These are phyloP conservation scores for Coprinellus micaceus DNA, from an alignment of 768 basidiomycete species.

Conservation along the genomic window DNA sequence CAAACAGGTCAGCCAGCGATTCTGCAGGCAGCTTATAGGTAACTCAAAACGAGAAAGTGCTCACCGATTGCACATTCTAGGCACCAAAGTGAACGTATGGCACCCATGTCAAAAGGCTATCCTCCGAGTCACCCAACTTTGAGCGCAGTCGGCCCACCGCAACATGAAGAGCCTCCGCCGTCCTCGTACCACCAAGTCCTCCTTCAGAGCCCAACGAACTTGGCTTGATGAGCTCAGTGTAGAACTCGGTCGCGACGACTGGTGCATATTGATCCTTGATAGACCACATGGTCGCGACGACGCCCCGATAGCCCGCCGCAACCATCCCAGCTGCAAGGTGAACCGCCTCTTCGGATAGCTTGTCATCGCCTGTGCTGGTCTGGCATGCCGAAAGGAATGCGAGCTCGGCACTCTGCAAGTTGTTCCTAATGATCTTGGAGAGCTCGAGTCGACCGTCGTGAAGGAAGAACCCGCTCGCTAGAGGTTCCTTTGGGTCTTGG, in stretches of 20 bases:
- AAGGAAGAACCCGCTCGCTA: constrained; percentile 20
- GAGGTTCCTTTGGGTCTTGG: constrained; percentile 23
- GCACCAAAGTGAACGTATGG: neutral
- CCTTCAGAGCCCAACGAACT: neutral
- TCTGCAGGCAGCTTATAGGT: too few relatives aligned
- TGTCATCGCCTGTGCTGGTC: constrained; percentile 26
- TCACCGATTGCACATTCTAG: too few relatives aligned
- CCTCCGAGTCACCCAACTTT: neutral
- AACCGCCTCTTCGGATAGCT: constrained; percentile 23
- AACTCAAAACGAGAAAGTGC: too few relatives aligned
- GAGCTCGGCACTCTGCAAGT: constrained; percentile 18
- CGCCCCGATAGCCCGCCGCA: constrained; percentile 24
- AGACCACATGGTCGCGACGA: constrained; percentile 38
- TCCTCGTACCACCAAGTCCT: neutral
- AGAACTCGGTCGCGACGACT: constrained; percentile 11
- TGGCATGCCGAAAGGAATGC: constrained; percentile 42
- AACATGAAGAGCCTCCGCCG: neutral
- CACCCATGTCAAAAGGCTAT: neutral
- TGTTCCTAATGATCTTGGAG: constrained; percentile 6
- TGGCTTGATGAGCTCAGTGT: constrained; percentile 1
- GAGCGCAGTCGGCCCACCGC: neutral
- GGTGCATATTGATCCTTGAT: constrained; percentile 20
- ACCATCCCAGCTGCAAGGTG: constrained; percentile 39
- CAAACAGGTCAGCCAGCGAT: too few relatives aligned
- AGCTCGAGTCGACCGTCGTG: constrained; percentile 19